Percentiles rank a stretch among this genome's conserved stretches.
phyloP scores from a whole-genome alignment of 1,284 basidiomycete species.

The Flammula alnicola region DNA sequence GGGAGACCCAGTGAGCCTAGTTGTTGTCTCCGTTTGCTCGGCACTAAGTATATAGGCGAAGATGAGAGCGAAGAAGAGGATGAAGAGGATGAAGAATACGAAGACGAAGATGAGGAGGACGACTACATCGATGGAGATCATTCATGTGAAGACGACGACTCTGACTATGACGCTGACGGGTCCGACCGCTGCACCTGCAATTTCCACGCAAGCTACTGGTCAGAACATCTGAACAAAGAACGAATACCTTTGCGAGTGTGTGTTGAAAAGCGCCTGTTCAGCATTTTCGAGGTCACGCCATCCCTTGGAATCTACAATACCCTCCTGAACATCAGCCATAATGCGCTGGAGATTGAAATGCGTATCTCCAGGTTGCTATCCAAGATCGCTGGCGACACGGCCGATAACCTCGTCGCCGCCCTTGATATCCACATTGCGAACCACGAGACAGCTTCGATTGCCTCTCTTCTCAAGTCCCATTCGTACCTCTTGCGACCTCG shows the following conservation, averaged over 20 bases:
- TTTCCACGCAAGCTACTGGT: constrained; percentile 57
- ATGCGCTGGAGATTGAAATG: constrained; percentile 31
- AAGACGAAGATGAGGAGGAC: constrained; percentile 16
- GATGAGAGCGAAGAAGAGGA: constrained; percentile 12
- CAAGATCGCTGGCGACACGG: constrained; percentile 47
- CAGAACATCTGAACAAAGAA: constrained; percentile 42
- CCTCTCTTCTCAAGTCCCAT: constrained; percentile 47
- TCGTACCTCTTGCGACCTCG: constrained; percentile 60
- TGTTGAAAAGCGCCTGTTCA: constrained; percentile 47
- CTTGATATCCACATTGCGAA: constrained; percentile 53
- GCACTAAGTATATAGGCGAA: neutral
- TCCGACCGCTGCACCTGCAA: constrained; percentile 31
- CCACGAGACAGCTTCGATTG: constrained; percentile 38
- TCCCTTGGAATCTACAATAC: constrained; percentile 49
- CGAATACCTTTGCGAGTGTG: constrained; percentile 46
- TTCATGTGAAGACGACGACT: constrained; percentile 32
- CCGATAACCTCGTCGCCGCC: constrained; percentile 56
- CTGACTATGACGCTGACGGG: constrained; percentile 32
- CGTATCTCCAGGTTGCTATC: constrained; percentile 43
- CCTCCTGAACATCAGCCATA: constrained; percentile 43
- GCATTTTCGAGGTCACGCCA: constrained; percentile 53
- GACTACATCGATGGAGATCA: constrained; percentile 22
- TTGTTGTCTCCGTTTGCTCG: neutral
- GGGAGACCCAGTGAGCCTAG: constrained; percentile 38
- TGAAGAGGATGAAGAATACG: constrained; percentile 18